Conservation (phyloP, 257 asterid species). For the Paraleonurus japonicus region DNA sequence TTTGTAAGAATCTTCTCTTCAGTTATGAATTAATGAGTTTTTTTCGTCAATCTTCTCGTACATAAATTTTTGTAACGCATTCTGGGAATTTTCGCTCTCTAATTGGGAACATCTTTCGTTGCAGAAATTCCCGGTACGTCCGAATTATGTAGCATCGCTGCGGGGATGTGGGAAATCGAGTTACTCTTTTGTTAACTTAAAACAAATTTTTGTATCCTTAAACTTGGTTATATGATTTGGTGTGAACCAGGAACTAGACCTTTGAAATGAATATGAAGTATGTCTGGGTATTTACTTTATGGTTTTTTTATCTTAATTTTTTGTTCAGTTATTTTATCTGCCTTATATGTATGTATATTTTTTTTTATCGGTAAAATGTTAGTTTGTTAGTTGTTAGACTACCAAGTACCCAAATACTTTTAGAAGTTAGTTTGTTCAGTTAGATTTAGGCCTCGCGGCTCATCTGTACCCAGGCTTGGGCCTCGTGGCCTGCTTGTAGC, state of each 20-base stretch:
- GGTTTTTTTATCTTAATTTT: too few relatives aligned
- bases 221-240: background rate
- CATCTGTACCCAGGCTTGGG: too few relatives aligned
- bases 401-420: too few relatives aligned
- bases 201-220: background rate
- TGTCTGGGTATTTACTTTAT: background rate
- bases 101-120: background rate
- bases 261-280: background rate
- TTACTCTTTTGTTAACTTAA: background rate
- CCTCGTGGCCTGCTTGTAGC: too few relatives aligned
- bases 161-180: background rate
- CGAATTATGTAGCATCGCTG: too few relatives aligned
- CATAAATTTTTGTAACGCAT: background rate
- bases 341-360: too few relatives aligned
- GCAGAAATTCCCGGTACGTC: constrained; percentile 20
- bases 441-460: too few relatives aligned
- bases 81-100: background rate
- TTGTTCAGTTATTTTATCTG: background rate
- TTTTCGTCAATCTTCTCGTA: background rate
- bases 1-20: constrained; percentile 26
- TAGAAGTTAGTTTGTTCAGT: too few relatives aligned
- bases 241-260: background rate
- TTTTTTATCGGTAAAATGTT: too few relatives aligned
- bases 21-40: too few relatives aligned
- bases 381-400: too few relatives aligned